phyloP scores from a whole-genome alignment of 164 flowering plant genomes.

The Nymphaea colorata region DNA sequence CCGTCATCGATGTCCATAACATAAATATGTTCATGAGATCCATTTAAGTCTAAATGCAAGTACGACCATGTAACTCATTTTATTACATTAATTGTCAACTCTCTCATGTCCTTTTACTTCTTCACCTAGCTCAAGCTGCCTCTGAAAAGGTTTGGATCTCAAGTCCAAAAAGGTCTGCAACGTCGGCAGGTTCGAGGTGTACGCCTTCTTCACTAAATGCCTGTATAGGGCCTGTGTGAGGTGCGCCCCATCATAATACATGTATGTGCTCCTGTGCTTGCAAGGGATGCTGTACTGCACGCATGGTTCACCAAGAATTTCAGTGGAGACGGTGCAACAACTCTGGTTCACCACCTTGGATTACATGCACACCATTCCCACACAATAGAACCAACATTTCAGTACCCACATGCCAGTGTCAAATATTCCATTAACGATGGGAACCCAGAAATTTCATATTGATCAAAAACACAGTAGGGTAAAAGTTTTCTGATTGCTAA shows the following conservation, averaged over 20 bases:
- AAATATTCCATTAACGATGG: too few relatives aligned
- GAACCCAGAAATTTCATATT: too few relatives aligned
- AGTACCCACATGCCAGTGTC: too few relatives aligned
- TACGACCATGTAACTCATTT: too few relatives aligned
- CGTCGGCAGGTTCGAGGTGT: conserved; percentile 13
- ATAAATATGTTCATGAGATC: too few relatives aligned
- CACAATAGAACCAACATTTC: background rate
- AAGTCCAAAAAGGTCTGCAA: conserved; percentile 15
- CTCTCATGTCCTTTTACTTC: too few relatives aligned
- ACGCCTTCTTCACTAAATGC: conserved; percentile 40
- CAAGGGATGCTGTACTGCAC: conserved; percentile 19
- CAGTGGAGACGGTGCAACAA: conserved; percentile 38
- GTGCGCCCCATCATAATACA: conserved; percentile 68
- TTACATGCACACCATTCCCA: background rate
- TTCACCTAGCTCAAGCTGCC: too few relatives aligned
- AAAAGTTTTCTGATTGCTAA: too few relatives aligned
- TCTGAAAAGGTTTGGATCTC: background rate
- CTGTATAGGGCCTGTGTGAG: conserved; percentile 48
- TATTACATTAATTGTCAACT: too few relatives aligned
- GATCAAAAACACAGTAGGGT: too few relatives aligned
- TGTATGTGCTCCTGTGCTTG: conserved; percentile 21
- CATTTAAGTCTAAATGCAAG: too few relatives aligned
- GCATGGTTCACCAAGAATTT: conserved; percentile 17
- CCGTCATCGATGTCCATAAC: too few relatives aligned
- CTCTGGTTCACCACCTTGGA: conserved; percentile 19